phyloP scores from a whole-genome alignment of 345 rosid genomes.

The Geranium rotundifolium region DNA sequence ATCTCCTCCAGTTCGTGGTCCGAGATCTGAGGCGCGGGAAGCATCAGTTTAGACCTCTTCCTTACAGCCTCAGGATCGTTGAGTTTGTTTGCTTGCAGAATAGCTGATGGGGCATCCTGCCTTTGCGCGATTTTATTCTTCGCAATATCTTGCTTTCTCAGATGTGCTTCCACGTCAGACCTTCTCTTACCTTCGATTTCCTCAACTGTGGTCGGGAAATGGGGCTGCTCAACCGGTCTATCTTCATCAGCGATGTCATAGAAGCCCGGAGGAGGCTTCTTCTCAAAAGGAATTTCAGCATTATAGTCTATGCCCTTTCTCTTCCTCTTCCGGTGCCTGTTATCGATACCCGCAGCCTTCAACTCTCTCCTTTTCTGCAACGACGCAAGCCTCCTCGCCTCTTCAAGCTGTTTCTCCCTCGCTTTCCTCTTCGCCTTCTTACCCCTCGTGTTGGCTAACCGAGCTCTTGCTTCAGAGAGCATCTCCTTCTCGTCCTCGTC shows the following conservation, averaged over 20 bases:
- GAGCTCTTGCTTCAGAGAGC: slow-evolving; percentile 98
- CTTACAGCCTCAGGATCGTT: slow-evolving; percentile 95
- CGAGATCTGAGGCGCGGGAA: slow-evolving; percentile 96
- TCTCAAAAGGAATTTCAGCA: slow-evolving; percentile 96
- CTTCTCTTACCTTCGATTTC: slow-evolving; percentile 95
- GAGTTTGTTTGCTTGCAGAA: slow-evolving; percentile 90
- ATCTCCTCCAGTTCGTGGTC: slow-evolving; percentile 91
- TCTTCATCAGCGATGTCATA: slow-evolving; percentile 85
- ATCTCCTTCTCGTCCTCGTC: slow-evolving; percentile 99
- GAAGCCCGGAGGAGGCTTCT: slow-evolving; percentile 90
- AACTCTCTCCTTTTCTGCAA: slow-evolving; percentile 92
- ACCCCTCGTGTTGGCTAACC: slow-evolving; percentile 89
- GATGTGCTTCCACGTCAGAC: slow-evolving; percentile 71
- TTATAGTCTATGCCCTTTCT: slow-evolving; percentile 95
- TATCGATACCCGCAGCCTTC: slow-evolving; percentile 95
- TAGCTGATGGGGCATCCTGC: slow-evolving; percentile 92
- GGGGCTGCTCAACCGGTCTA: slow-evolving; percentile 60
- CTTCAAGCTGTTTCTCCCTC: slow-evolving; percentile 97
- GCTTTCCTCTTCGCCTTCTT: slow-evolving; percentile 98
- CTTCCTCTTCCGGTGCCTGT: slow-evolving; percentile 69
- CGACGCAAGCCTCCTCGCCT: slow-evolving; percentile 99
- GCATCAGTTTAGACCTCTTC: slow-evolving; percentile 92
- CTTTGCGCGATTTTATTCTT: slow-evolving; percentile 85
- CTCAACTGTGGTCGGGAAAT: slow-evolving; percentile 86
- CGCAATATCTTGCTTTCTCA: slow-evolving; percentile 78